Percentiles rank a stretch among this genome's conserved stretches.
Evolutionary conservation across 306 rosid species (phyloP).

Genomic region (Rosa lucieae): DNA sequence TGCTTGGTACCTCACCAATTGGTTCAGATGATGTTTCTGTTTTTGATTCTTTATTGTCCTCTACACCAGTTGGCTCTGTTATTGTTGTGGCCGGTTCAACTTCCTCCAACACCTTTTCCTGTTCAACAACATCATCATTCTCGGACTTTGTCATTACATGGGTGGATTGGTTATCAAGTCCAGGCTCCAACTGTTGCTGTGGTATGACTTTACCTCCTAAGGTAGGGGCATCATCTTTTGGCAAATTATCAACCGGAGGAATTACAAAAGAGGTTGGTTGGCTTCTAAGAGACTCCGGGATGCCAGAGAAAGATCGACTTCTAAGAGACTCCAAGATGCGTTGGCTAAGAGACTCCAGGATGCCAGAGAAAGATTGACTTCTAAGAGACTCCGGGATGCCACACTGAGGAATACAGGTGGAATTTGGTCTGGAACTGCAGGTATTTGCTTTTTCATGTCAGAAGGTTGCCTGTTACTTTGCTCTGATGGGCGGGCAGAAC

Average conservation of each 20-base stretch:
- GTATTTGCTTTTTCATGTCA: constrained; percentile 24
- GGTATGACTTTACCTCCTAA: constrained; percentile 31
- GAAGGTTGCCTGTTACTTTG: constrained; percentile 36
- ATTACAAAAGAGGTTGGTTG: constrained; percentile 4
- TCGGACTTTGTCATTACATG: constrained; percentile 16
- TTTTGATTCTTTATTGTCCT: constrained; percentile 21
- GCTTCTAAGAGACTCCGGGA: not conserved
- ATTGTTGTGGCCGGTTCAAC: constrained; percentile 24
- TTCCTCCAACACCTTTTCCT: constrained; percentile 28
- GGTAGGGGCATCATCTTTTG: constrained; percentile 19
- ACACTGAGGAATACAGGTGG: not conserved
- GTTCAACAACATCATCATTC: constrained; percentile 26
- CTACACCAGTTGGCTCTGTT: constrained; percentile 35
- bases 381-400: not conserved
- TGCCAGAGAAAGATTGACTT: constrained; percentile 9
- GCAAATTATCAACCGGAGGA: constrained; percentile 17
- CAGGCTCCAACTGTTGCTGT: constrained; percentile 20
- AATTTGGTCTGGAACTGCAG: constrained; percentile 14
- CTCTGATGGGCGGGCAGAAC: constrained; percentile 28
- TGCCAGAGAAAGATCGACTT: constrained; percentile 8
- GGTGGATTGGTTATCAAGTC: constrained; percentile 26
- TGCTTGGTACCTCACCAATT: constrained; percentile 22
- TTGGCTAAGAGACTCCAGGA: not conserved
- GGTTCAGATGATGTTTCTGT: constrained; percentile 32
- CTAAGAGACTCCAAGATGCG: not conserved